Evolutionary conservation across 306 rosid genomes (phyloP).

Genomic region (Acmispon strigosus): DNA sequence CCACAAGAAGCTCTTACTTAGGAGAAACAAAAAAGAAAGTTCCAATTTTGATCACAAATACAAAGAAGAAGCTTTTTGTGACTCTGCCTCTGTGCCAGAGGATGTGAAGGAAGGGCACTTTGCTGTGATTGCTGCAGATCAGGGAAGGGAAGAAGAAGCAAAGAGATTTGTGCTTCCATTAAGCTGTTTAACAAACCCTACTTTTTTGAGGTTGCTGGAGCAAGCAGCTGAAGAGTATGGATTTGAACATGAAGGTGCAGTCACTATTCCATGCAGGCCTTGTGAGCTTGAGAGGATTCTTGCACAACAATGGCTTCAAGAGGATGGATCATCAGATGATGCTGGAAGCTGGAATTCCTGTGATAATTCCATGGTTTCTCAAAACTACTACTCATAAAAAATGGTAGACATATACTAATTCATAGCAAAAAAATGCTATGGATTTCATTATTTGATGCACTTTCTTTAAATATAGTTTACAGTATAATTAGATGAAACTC

Average conservation of each 20-base stretch:
- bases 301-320: conserved; percentile 28
- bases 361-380: conserved; percentile 32
- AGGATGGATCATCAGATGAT: background rate
- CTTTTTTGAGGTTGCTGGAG: conserved; percentile 56
- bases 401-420: too few relatives aligned
- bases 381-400: conserved; percentile 9
- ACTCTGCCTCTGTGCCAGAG: conserved; percentile 38
- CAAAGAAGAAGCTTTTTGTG: too few relatives aligned
- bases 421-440: too few relatives aligned
- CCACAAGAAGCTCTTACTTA: conserved; percentile 42
- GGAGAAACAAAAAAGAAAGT: conserved; percentile 7
- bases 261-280: conserved; percentile 62
- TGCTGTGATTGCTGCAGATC: conserved; percentile 54
- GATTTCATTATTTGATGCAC: too few relatives aligned
- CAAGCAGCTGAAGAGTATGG: conserved; percentile 80
- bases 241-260: conserved; percentile 70
- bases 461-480: too few relatives aligned
- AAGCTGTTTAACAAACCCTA: conserved; percentile 50
- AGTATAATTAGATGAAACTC: too few relatives aligned
- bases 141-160: conserved; percentile 25
- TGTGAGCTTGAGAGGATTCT: conserved; percentile 56
- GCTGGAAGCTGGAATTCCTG: conserved; percentile 20
- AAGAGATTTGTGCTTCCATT: conserved; percentile 69
- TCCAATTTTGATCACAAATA: too few relatives aligned
- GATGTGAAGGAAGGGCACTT: conserved; percentile 91